These are phyloP conservation scores for Dalbergia cultrata DNA, from an alignment of 306 rosid species.

Conservation along the genomic window DNA sequence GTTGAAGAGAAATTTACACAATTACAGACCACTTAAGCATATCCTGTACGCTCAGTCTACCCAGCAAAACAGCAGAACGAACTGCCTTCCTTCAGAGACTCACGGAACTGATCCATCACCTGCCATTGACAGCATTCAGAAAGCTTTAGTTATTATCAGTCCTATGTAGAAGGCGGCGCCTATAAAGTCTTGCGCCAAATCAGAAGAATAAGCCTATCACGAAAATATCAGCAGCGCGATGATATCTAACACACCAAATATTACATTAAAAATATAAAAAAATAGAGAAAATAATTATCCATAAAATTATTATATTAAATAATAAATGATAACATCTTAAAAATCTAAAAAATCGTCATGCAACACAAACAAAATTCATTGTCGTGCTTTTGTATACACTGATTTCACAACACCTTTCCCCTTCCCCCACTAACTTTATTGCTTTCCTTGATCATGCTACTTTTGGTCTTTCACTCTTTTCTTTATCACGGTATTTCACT, in stretches of 20 bases:
- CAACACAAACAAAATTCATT: not conserved
- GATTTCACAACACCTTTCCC: not conserved
- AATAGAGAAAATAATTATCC: too few relatives aligned
- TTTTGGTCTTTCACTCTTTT: not conserved
- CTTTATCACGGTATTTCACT: slow-evolving; percentile 7
- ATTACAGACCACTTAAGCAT: slow-evolving; percentile 21
- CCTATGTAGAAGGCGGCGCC: not conserved
- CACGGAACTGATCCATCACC: slow-evolving; percentile 44
- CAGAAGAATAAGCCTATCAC: not conserved
- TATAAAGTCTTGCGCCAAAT: not conserved
- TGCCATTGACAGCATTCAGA: slow-evolving; percentile 22
- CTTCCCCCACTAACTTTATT: slow-evolving; percentile 2
- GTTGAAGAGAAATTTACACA: slow-evolving; percentile 43
- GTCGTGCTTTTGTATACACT: not conserved
- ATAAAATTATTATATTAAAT: too few relatives aligned
- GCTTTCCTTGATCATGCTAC: not conserved
- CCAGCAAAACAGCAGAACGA: slow-evolving; percentile 39
- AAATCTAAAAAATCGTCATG: too few relatives aligned
- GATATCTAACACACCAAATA: too few relatives aligned
- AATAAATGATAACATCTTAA: too few relatives aligned
- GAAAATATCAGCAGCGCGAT: not conserved
- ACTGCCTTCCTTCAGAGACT: slow-evolving; percentile 13
- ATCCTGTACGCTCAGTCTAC: slow-evolving; percentile 28
- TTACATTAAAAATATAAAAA: too few relatives aligned
- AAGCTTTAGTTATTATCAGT: not conserved